Base-by-base conservation (phyloP, 805 yeast species). In the Phaffomyces opuntiae region DNA sequence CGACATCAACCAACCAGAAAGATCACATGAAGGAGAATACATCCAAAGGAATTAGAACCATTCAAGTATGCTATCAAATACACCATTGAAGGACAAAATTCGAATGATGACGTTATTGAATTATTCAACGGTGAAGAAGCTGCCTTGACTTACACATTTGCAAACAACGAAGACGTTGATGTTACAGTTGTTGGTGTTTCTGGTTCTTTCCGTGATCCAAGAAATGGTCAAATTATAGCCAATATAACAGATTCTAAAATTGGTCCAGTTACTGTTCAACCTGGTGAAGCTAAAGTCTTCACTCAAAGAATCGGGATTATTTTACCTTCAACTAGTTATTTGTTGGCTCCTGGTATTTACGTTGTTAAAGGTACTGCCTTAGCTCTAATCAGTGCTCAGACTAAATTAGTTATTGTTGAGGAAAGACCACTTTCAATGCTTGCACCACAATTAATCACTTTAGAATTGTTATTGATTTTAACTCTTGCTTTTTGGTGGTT, bases 391-490 rank as follows among this genome's bases (percentile, higher is more conserved):
- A 78, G 79, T 43, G 73, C 83, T 26, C 70, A 75, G 56, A 75
- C 79, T 42, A 81, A 78, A 56, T 65, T 81, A 48, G 67, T 85
- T 39, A 62, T 69, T 21, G 75, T 89, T 46, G 64, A 64, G 11
- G 96, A 88, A 55, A 75, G 74, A 34, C 74, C 81, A 46, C 68
- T 89, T 54, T 82, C 95, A 0, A 52, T 81, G 44, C 80, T 83
- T 66, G 78, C 85, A 60, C 93, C 90, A 13, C 80, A 81, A 64
- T 75, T 88, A 57, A 59, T 87, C 48, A 62, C 84, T 33, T 74
- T 84, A 52, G 83, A 80, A 60, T 43, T 78, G 14, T 53, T 85
- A 25, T 65, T 87, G 47, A 53, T 69, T 4, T 73, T 66, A 21
- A 62, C 81, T 17, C 44, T 81, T 27, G 80, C 68, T 43, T 75